Conservation (phyloP, 2,329 filamentous ascomycete genomes). For the Venturia carpophila region DNA sequence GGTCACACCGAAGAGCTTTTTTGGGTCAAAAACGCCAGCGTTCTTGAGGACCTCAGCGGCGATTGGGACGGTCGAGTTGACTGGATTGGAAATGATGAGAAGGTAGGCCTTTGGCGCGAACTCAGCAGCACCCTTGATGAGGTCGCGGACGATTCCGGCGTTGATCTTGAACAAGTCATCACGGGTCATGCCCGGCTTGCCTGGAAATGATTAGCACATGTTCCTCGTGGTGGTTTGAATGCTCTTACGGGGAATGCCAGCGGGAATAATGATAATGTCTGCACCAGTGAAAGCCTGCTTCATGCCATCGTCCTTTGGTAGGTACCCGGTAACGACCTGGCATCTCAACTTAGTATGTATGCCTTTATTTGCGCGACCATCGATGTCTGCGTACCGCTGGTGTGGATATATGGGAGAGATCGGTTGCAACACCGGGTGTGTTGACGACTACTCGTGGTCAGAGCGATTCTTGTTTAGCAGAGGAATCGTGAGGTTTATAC, state of each 20-base stretch:
- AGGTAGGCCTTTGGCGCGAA: constrained; percentile 87
- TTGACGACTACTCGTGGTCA: constrained; percentile 60
- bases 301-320: constrained; percentile 75
- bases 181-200: constrained; percentile 98
- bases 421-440: constrained; percentile 89
- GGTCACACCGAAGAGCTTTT: constrained; percentile 96
- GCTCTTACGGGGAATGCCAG: constrained; percentile 86
- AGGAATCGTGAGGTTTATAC: neutral
- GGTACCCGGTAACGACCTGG: constrained; percentile 78
- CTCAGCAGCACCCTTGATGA: constrained; percentile 82
- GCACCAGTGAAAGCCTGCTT: constrained; percentile 85
- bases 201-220: constrained; percentile 40
- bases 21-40: constrained; percentile 86
- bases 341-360: constrained; percentile 5
- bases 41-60: constrained; percentile 93
- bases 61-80: constrained; percentile 98
- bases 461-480: neutral
- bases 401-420: constrained; percentile 95
- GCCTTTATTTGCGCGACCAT: constrained; percentile 26
- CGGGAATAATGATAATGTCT: constrained; percentile 94
- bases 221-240: constrained; percentile 17
- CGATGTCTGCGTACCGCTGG: constrained; percentile 50
- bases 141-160: constrained; percentile 90
- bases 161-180: constrained; percentile 99
- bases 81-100: constrained; percentile 97